Percentiles rank a stretch among this genome's conserved stretches.
Conservation (phyloP, 345 rosid genomes). For the Schrenkiella parvula region DNA sequence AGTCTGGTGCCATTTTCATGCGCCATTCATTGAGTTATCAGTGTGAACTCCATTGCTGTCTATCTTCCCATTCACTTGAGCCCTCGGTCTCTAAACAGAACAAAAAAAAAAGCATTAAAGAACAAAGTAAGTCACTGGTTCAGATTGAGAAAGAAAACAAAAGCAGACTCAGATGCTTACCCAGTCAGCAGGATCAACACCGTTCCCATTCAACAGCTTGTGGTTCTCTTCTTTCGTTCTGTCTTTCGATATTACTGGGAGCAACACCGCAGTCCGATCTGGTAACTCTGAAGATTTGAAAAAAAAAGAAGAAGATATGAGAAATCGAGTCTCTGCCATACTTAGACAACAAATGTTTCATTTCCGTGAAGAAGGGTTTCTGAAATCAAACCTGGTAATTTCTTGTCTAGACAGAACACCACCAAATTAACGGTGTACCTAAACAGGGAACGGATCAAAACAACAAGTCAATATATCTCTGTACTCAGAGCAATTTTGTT, state of each 20-base stretch:
- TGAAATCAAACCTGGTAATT: constrained; percentile 75
- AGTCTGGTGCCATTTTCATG: constrained; percentile 34
- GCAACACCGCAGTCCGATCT: constrained; percentile 59
- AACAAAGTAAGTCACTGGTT: neutral
- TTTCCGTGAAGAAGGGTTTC: neutral
- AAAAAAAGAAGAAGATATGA: neutral
- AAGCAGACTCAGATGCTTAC: constrained; percentile 32
- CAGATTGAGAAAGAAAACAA: neutral
- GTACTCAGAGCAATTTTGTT: neutral
- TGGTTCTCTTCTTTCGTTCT: constrained; percentile 83
- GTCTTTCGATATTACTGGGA: constrained; percentile 75
- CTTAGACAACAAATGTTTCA: neutral
- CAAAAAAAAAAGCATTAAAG: neutral
- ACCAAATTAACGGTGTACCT: constrained; percentile 96
- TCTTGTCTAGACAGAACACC: constrained; percentile 94
- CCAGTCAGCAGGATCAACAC: constrained; percentile 85
- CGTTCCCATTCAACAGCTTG: constrained; percentile 90
- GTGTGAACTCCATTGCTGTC: constrained; percentile 57
- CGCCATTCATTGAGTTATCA: constrained; percentile 68
- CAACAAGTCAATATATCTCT: constrained; percentile 8
- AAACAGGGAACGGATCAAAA: constrained; percentile 10
- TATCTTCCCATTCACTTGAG: constrained; percentile 79
- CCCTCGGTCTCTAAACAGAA: constrained; percentile 61
- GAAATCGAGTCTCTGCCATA: neutral
- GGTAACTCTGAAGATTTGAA: constrained; percentile 61